Percentiles rank a stretch among this genome's conserved stretches.
Evolutionary conservation across 345 rosid species (phyloP).

Genomic region (Pistacia atlantica): DNA sequence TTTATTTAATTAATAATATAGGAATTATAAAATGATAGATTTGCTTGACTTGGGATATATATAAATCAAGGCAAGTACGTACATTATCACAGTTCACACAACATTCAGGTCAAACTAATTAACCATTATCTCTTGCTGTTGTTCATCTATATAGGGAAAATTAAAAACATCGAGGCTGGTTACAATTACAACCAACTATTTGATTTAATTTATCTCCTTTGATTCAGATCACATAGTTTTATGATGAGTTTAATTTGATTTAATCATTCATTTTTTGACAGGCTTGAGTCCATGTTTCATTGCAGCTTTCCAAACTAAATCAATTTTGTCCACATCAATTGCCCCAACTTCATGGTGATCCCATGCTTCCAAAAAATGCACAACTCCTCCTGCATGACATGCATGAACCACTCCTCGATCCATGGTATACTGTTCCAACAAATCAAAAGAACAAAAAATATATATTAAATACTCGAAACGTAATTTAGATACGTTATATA

Average conservation of each 20-base stretch:
- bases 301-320: slow-evolving; percentile 92
- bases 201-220: not conserved
- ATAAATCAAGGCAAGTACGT: not conserved
- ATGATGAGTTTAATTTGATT: not conserved
- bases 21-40: no score
- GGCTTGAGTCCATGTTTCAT: slow-evolving; percentile 74
- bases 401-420: slow-evolving; percentile 97
- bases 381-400: slow-evolving; percentile 98
- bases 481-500: no score
- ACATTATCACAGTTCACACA: not conserved
- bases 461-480: not conserved
- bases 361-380: slow-evolving; percentile 90
- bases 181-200: not conserved
- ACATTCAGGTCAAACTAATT: not conserved
- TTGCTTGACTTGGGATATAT: not conserved
- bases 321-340: slow-evolving; percentile 81
- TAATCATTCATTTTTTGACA: no score
- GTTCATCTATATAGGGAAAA: not conserved
- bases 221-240: not conserved
- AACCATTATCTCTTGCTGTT: not conserved
- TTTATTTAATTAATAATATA: no score
- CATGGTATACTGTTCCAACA: slow-evolving; percentile 80
- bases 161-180: not conserved
- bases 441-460: not conserved
- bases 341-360: slow-evolving; percentile 96